Evolutionary conservation across 305 asterid genomes (phyloP), one percentile per base, ranked within the genome.

Genomic region (Ilex paraguariensis): DNA sequence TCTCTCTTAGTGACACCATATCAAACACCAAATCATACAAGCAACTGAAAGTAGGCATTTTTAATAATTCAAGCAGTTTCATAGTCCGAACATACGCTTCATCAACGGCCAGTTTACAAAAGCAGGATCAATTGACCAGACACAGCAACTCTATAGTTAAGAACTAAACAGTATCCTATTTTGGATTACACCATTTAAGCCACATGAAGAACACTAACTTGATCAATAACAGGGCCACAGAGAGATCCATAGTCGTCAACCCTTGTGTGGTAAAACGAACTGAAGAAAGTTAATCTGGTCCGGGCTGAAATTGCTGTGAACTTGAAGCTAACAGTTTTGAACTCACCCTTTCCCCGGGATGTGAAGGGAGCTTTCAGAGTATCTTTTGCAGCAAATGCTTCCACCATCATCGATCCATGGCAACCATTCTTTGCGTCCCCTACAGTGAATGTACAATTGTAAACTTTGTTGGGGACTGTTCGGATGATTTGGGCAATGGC

Each of bases 181-280:
- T 21, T 50, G 13, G 64, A 53, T 30, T 32, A 54, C 70, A 54
- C 70, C 36, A 17, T 52, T 69, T 64, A 66, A 63, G 73, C 77
- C 68, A 69, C 75, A 8, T 80, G 77, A 54, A 73, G 56, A 28
- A 82, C 96, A 9, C 61, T 69, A 51, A 91, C 94, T 57, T 86
- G 76, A 72, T 86, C 96, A 28, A 91, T 75, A 67, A 88, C 87
- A 4, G 98, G 98, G 21, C 98, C 98, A 14, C 98, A 91, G 14
- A 91, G 94, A 17, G 85, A 32, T 13, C 90, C 92, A 28, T 36
- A 74, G 65, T 86, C 90, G 31, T 77, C 61, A 32, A 61, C 39
- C 70, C 56, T 83, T 17, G 86, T 84, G 62, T 81, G 85, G 40
- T 84, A 84, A 53, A 54, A 79, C 36, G 87, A 76, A 81, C 90